phyloP scores from a whole-genome alignment of 768 basidiomycete genomes.

The Fibroporia radiculosa region DNA sequence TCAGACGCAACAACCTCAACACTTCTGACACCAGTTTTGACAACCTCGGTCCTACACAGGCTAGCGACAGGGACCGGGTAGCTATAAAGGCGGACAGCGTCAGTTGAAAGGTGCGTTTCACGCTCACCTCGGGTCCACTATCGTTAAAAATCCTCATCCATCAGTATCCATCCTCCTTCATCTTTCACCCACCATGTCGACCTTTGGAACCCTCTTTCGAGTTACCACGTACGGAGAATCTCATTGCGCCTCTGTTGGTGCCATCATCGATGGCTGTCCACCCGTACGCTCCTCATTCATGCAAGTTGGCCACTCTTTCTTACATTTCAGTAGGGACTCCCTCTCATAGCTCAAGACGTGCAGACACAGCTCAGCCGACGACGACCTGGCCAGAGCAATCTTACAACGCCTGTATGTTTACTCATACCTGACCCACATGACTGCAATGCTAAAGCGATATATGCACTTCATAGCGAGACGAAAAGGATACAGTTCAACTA shows the following conservation, averaged over 20 bases:
- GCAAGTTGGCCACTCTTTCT: background rate
- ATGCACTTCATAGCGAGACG: slow-evolving; percentile 34
- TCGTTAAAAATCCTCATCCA: too few relatives aligned
- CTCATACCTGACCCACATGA: background rate
- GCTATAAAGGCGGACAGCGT: too few relatives aligned
- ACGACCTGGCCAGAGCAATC: slow-evolving; percentile 90
- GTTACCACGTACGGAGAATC: slow-evolving; percentile 98
- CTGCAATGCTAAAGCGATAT: background rate
- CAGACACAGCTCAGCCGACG: slow-evolving; percentile 88
- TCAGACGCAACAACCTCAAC: too few relatives aligned
- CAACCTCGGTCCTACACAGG: too few relatives aligned
- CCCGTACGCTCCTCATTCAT: slow-evolving; percentile 49
- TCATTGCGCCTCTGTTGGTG: slow-evolving; percentile 94
- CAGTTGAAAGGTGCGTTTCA: too few relatives aligned
- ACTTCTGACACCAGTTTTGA: too few relatives aligned
- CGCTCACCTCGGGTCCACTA: too few relatives aligned
- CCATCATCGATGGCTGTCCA: slow-evolving; percentile 95
- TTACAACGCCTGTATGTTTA: slow-evolving; percentile 83
- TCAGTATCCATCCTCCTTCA: too few relatives aligned
- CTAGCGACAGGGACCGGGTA: too few relatives aligned
- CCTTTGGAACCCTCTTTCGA: slow-evolving; percentile 84
- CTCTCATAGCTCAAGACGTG: slow-evolving; percentile 73
- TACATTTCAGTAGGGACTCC: slow-evolving; percentile 55
- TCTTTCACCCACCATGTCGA: slow-evolving; percentile 77
- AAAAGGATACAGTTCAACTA: slow-evolving; percentile 88